phyloP scores from a whole-genome alignment of 805 yeast species.

The Citeromyces nyonsensis region DNA sequence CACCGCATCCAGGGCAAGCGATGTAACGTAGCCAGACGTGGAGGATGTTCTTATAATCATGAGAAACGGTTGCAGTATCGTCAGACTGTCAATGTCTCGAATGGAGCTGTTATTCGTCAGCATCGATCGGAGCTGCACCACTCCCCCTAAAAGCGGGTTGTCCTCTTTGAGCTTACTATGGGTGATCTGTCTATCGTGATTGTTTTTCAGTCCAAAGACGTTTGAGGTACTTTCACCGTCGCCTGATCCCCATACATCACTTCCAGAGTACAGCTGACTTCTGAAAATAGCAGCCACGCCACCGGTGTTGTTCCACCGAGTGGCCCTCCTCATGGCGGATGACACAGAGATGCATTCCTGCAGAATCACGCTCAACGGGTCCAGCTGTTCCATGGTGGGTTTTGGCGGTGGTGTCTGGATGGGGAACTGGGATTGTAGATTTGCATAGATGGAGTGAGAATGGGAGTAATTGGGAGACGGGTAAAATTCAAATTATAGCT shows the following conservation, averaged over 20 bases:
- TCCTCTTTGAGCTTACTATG: slow-evolving; percentile 11
- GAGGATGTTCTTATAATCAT: slow-evolving; percentile 70
- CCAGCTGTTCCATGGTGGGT: slow-evolving; percentile 17
- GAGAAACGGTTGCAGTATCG: slow-evolving; percentile 76
- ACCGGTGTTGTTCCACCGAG: slow-evolving; percentile 36
- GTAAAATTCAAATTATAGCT: too few species aligned
- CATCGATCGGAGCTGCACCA: slow-evolving; percentile 64
- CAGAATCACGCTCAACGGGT: slow-evolving; percentile 68
- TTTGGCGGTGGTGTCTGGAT: too few species aligned
- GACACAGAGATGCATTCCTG: slow-evolving; percentile 80
- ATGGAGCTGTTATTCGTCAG: slow-evolving; percentile 38
- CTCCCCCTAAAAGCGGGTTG: slow-evolving; percentile 58
- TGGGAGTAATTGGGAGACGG: too few species aligned
- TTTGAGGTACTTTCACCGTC: slow-evolving; percentile 17
- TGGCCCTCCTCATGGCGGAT: slow-evolving; percentile 78
- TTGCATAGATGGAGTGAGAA: too few species aligned
- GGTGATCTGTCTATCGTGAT: slow-evolving; percentile 1
- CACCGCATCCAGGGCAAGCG: slow-evolving; percentile 63
- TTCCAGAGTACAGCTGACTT: slow-evolving; percentile 22
- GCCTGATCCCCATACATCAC: slow-evolving; percentile 8
- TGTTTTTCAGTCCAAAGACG: slow-evolving; percentile 5
- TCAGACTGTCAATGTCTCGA: slow-evolving; percentile 48
- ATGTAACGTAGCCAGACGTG: slow-evolving; percentile 77
- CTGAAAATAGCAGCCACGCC: slow-evolving; percentile 81
- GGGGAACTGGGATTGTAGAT: too few species aligned